phyloP scores from a whole-genome alignment of 331 rosid species.

The Cucumis variabilis region DNA sequence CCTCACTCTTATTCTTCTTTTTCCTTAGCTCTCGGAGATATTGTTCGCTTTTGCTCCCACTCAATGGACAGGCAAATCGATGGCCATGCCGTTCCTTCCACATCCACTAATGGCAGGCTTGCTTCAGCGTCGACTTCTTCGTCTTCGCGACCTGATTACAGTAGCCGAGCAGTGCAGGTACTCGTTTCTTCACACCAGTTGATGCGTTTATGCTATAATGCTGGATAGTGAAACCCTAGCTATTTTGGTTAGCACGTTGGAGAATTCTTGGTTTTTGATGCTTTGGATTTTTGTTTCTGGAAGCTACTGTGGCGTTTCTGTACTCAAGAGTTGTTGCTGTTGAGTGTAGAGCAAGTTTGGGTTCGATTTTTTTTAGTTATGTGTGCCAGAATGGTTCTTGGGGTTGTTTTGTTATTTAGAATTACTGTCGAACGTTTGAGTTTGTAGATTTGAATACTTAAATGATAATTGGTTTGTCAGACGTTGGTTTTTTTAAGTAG shows the following conservation, averaged over 20 bases:
- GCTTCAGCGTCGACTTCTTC: slow-evolving; percentile 46
- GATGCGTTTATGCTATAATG: background rate
- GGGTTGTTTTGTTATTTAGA: background rate
- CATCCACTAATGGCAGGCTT: slow-evolving; percentile 46
- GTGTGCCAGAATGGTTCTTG: background rate
- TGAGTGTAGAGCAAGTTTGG: background rate
- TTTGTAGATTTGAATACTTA: slow-evolving; percentile 1
- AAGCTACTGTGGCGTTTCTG: background rate
- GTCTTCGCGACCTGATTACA: slow-evolving; percentile 58
- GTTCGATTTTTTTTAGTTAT: background rate
- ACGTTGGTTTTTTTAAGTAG: background rate
- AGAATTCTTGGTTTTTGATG: background rate
- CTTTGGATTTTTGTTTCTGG: background rate
- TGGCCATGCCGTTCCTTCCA: slow-evolving; percentile 58
- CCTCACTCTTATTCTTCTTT: slow-evolving; percentile 25
- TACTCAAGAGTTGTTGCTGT: background rate
- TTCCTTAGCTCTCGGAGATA: slow-evolving; percentile 10
- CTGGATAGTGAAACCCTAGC: slow-evolving; percentile 19
- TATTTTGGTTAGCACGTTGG: background rate
- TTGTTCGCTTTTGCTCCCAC: slow-evolving; percentile 24
- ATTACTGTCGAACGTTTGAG: background rate
- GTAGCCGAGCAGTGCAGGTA: slow-evolving; percentile 80
- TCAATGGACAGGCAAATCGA: slow-evolving; percentile 69
- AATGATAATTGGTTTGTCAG: background rate
- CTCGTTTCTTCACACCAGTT: background rate